Evolutionary conservation across 225 moss, liverwort and hornwort genomes (phyloP), one percentile per base, ranked within the genome.

Genomic region (Takakia lepidozioides): DNA sequence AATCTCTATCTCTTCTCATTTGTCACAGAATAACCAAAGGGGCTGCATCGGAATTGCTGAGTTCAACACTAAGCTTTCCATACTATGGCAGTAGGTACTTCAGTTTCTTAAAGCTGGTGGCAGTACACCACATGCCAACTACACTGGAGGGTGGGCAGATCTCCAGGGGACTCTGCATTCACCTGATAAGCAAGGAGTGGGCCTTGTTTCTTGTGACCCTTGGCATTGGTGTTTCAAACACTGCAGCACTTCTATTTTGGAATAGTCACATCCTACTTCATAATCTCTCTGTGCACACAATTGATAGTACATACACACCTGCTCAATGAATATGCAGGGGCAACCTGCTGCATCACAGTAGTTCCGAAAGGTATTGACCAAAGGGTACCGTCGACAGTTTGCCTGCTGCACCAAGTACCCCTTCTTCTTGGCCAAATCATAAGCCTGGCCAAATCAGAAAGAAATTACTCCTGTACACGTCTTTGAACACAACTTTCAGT

Each of bases 381-480:
- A 54, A 48, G 88, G 88, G 55, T 93, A 93, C 55, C 78, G 80
- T 19, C 88, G 60, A 2, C 70, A 71, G 16, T 66, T 66, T 21
- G 75, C 77, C 37, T 81, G 71, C 51, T 86, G 85, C 5, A 88
- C 76, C 51, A 88, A 69, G 32, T 85, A 85, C 20, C 88, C 93
- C 64, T 75, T 93, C 73, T 76, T 86, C 68, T 93, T 88, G 29
- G 83, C 88, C 25, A 93, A 48, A 44, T 93, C 81, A 50, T 71
- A 76, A 42, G 75, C 81, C 76, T 81, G 51, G 51, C 48, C 43
- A 56, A 46, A 24, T 21, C 21, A 22, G 19, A 46, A 22, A 46
- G 24, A 25, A 21, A 21, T 25, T 7, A 20, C 25, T 46, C 45
- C 45, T 7, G 13, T 18, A 46, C 24, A 46, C 13, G 19, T 19